phyloP scores from a whole-genome alignment of 2,329 filamentous ascomycete genomes.

The Coniochaeta ligniaria region DNA sequence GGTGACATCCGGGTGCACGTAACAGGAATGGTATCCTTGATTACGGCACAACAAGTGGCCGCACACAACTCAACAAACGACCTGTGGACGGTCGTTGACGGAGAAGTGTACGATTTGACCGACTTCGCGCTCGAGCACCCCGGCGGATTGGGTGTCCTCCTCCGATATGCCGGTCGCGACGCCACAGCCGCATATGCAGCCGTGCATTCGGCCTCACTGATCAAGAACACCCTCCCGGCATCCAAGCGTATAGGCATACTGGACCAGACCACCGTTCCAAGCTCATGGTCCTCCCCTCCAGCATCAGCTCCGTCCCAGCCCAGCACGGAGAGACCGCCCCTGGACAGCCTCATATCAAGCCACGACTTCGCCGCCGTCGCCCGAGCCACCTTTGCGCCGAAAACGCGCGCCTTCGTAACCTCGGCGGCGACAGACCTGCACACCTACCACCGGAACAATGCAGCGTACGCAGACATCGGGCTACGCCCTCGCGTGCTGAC shows the following conservation, averaged over 20 bases:
- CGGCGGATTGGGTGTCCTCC: constrained; percentile 33
- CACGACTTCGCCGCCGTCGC: constrained; percentile 56
- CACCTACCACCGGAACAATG: constrained; percentile 48
- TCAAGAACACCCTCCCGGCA: constrained; percentile 30
- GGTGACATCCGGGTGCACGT: neutral
- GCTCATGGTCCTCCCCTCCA: neutral
- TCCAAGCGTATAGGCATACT: constrained; percentile 42
- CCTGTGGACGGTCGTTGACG: constrained; percentile 11
- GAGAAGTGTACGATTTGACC: constrained; percentile 32
- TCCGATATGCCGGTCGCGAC: constrained; percentile 44
- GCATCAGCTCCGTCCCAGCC: neutral
- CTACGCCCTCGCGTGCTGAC: constrained; percentile 52
- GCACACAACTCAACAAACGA: constrained; percentile 6
- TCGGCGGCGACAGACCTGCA: constrained; percentile 57
- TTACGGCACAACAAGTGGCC: constrained; percentile 6
- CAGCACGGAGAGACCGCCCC: constrained; percentile 30
- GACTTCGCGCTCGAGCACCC: constrained; percentile 45
- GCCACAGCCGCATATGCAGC: constrained; percentile 44
- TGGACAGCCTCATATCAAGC: constrained; percentile 48
- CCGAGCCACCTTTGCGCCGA: constrained; percentile 44
- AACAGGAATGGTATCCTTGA: constrained; percentile 4
- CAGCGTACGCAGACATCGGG: constrained; percentile 46
- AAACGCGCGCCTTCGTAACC: constrained; percentile 65
- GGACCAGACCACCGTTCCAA: constrained; percentile 33
- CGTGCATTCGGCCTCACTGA: constrained; percentile 38